Percentiles rank a stretch among this genome's conserved stretches.
These are phyloP conservation scores for Macrolepiota dolichaula DNA, from an alignment of 768 basidiomycete species.

Conservation along the genomic window DNA sequence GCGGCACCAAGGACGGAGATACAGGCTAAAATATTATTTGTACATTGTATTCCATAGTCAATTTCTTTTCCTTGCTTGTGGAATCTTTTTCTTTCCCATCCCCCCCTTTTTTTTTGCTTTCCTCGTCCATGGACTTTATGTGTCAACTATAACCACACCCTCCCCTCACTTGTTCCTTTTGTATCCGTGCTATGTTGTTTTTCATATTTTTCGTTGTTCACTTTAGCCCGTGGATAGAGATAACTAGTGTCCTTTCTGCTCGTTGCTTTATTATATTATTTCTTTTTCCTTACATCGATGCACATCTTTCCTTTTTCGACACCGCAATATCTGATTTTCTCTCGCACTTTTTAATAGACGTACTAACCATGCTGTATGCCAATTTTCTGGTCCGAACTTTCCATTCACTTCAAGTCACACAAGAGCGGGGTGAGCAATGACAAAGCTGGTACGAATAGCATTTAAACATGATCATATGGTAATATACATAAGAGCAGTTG, in stretches of 20 bases:
- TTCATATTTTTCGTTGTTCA: conserved; percentile 5
- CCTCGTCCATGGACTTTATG: neutral
- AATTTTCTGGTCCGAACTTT: neutral
- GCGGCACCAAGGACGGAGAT: conserved; percentile 70
- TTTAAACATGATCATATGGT: conserved; percentile 16
- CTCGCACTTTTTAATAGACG: conserved; percentile 1
- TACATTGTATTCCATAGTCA: conserved; percentile 7
- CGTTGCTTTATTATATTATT: neutral
- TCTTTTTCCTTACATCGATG: conserved; percentile 10
- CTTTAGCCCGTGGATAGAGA: neutral
- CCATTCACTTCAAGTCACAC: neutral
- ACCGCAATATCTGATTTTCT: conserved; percentile 1
- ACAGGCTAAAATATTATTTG: conserved; percentile 45
- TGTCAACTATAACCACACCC: neutral
- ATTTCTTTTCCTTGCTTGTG: neutral
- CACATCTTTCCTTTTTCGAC: neutral
- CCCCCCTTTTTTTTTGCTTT: no score
- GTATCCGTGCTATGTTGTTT: neutral
- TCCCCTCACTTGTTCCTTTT: neutral
- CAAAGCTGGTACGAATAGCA: neutral
- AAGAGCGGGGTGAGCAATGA: neutral
- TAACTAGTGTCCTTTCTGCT: neutral
- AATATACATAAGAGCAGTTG: conserved; percentile 11
- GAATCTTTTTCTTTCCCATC: conserved; percentile 5
- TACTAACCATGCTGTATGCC: neutral